Conservation (phyloP, 1,284 basidiomycete species). For the Cutaneotrichosporon cutaneum region DNA sequence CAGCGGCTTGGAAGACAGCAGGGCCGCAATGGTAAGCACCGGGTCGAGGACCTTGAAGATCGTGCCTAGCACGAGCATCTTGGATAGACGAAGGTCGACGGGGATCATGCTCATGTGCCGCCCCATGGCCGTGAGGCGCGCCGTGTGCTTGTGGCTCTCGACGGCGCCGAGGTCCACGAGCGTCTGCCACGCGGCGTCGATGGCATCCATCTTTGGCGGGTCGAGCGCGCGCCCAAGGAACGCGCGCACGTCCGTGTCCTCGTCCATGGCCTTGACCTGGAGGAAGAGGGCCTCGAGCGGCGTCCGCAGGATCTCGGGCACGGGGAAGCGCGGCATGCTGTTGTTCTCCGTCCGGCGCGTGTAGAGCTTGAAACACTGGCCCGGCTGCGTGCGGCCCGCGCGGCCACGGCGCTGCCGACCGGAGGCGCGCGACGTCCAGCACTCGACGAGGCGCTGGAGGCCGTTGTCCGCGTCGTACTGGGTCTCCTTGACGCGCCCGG, state of each 20-base stretch:
- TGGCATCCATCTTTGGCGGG: conserved; percentile 72
- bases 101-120: conserved; percentile 72
- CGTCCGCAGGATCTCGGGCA: conserved; percentile 86
- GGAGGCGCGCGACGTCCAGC: conserved; percentile 68
- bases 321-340: conserved; percentile 69
- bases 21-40: conserved; percentile 76
- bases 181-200: conserved; percentile 74
- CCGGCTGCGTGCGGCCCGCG: conserved; percentile 82
- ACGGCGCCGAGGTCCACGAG: conserved; percentile 79
- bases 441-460: conserved; percentile 73
- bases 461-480: conserved; percentile 74
- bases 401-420: conserved; percentile 82
- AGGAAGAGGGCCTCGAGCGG: conserved; percentile 81
- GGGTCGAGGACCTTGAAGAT: conserved; percentile 74
- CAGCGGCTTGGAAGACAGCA: conserved; percentile 80
- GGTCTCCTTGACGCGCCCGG: conserved; percentile 86
- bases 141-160: conserved; percentile 60
- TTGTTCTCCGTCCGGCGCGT: conserved; percentile 68
- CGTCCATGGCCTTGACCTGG: conserved; percentile 77
- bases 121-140: conserved; percentile 74
- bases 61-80: conserved; percentile 84
- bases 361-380: conserved; percentile 77
- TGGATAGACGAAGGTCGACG: conserved; percentile 82
- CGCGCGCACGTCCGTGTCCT: conserved; percentile 75
- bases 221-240: conserved; percentile 68